Conservation (phyloP, 371 early-diverging fungal species). For the Coemansia sp. region DNA sequence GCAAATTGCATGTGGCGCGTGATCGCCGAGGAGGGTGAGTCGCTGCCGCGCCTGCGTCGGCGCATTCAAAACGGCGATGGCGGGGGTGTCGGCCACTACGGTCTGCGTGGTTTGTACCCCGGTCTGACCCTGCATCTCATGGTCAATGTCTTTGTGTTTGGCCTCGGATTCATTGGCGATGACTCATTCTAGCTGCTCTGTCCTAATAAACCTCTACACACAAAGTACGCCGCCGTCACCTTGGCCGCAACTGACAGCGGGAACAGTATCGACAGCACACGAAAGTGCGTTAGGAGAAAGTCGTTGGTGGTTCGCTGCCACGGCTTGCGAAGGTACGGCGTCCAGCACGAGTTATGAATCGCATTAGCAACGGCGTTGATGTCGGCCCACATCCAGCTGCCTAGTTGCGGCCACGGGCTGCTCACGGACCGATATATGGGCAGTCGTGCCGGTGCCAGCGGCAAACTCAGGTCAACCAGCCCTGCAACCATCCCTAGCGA, state of each 20-base stretch:
- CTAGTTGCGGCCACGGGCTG: slow-evolving; percentile 42
- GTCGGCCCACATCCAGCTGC: slow-evolving; percentile 29
- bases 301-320: slow-evolving; percentile 12
- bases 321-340: slow-evolving; percentile 30
- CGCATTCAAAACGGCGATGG: slow-evolving; percentile 34
- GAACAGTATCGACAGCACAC: slow-evolving; percentile 10
- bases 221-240: not conserved
- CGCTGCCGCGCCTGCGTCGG: slow-evolving; percentile 20
- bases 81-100: slow-evolving; percentile 57
- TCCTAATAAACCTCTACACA: slow-evolving; percentile 3
- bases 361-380: slow-evolving; percentile 22
- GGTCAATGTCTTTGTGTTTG: slow-evolving; percentile 62
- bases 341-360: slow-evolving; percentile 12
- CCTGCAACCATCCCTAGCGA: slow-evolving; percentile 34
- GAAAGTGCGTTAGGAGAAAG: slow-evolving; percentile 21
- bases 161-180: slow-evolving; percentile 35
- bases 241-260: slow-evolving; percentile 17
- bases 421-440: slow-evolving; percentile 22
- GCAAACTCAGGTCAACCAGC: slow-evolving; percentile 42
- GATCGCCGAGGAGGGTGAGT: slow-evolving; percentile 82
- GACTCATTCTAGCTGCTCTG: slow-evolving; percentile 9
- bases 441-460: slow-evolving; percentile 15
- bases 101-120: slow-evolving; percentile 74
- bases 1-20: slow-evolving; percentile 77
- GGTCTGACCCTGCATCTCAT: slow-evolving; percentile 72